Conservation (phyloP, 1,284 basidiomycete species). For the Malassezia slooffiae region DNA sequence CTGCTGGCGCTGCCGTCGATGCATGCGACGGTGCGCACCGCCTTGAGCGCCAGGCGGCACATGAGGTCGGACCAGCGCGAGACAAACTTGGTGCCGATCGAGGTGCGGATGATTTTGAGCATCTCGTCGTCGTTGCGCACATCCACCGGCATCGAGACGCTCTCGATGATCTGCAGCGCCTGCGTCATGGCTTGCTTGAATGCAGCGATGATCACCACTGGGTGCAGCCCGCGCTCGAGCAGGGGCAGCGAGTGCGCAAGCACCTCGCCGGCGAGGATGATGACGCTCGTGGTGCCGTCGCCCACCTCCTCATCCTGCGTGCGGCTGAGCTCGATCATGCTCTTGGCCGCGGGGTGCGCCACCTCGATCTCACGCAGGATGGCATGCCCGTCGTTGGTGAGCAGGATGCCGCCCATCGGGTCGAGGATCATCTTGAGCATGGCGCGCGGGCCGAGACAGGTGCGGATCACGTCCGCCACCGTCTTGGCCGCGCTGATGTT, state of each 20-base stretch:
- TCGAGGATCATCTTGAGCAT: conserved; percentile 99
- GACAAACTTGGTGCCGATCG: conserved; percentile 98
- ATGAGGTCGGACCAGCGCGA: conserved; percentile 93
- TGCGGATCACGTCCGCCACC: conserved; percentile 95
- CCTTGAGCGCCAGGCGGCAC: conserved; percentile 86
- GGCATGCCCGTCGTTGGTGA: conserved; percentile 96
- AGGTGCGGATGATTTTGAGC: conserved; percentile 93
- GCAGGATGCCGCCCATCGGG: conserved; percentile 44
- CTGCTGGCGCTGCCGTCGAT: conserved; percentile 46
- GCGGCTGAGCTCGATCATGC: conserved; percentile 94
- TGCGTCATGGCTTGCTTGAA: conserved; percentile 91
- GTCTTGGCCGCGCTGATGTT: conserved; percentile 99
- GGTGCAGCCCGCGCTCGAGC: conserved; percentile 91
- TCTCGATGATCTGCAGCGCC: conserved; percentile 74
- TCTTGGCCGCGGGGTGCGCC: conserved; percentile 94
- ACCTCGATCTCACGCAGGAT: conserved; percentile 96
- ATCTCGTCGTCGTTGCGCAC: conserved; percentile 76
- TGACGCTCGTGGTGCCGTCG: conserved; percentile 93
- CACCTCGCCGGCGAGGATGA: conserved; percentile 96
- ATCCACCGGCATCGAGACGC: conserved; percentile 81
- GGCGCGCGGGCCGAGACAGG: conserved; percentile 90
- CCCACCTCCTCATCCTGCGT: conserved; percentile 99
- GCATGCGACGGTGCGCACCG: conserved; percentile 68
- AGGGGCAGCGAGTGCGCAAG: conserved; percentile 86
- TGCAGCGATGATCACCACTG: conserved; percentile 94